Percentiles rank a stretch among this genome's conserved stretches.
These are phyloP conservation scores for Ogataea populi-albae DNA, from an alignment of 805 yeast species.

Conservation along the genomic window DNA sequence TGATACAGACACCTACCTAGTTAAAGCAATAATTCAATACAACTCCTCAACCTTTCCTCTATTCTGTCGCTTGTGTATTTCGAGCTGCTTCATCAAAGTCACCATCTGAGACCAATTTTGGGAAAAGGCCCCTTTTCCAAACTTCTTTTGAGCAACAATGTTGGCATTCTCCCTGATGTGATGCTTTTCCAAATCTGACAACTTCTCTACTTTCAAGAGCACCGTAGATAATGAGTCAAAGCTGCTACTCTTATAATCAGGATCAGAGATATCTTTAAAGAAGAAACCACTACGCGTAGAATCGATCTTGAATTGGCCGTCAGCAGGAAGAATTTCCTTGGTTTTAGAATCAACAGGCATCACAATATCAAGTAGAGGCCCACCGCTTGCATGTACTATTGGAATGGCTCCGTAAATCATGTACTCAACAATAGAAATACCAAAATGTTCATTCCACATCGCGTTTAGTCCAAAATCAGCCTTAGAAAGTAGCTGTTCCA, in stretches of 20 bases:
- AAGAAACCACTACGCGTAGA: constrained; percentile 69
- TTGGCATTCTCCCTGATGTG: constrained; percentile 23
- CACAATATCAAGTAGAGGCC: constrained; percentile 87
- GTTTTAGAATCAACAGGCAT: constrained; percentile 44
- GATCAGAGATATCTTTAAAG: constrained; percentile 68
- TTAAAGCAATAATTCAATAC: no score
- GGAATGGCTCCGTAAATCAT: constrained; percentile 85
- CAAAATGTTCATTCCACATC: constrained; percentile 99
- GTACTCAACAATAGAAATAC: constrained; percentile 94
- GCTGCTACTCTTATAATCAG: constrained; percentile 47
- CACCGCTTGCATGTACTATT: constrained; percentile 91
- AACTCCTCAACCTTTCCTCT: constrained; percentile 32
- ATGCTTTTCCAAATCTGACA: constrained; percentile 13
- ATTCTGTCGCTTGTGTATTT: constrained; percentile 17
- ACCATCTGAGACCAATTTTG: constrained; percentile 23
- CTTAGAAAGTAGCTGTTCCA: constrained; percentile 49
- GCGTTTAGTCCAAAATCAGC: constrained; percentile 83
- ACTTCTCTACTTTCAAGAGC: constrained; percentile 35
- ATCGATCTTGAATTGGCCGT: constrained; percentile 2
- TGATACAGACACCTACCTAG: no score
- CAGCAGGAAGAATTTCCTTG: constrained; percentile 12
- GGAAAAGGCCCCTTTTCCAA: constrained; percentile 26
- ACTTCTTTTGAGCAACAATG: constrained; percentile 24
- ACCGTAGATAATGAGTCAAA: constrained; percentile 43
- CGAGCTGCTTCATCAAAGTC: constrained; percentile 15